Evolutionary conservation across 2,329 filamentous ascomycete species (phyloP).

Genomic region (Apiospora koreana): DNA sequence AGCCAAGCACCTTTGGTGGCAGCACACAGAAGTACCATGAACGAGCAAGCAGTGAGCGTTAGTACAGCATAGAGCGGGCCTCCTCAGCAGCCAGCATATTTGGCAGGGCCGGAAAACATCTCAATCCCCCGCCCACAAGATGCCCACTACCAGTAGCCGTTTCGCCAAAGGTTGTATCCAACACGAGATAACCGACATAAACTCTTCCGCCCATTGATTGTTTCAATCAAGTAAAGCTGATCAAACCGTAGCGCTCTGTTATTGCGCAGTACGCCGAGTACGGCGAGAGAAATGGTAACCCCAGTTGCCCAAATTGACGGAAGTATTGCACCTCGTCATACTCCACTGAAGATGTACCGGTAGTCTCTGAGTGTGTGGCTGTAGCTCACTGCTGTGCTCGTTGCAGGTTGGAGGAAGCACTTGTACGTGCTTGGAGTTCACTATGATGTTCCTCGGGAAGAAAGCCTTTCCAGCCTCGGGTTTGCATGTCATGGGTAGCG

Average conservation of each 20-base stretch:
- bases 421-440: background rate
- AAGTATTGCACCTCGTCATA: background rate
- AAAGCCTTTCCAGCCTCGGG: slow-evolving; percentile 20
- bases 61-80: slow-evolving; percentile 5
- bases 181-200: background rate
- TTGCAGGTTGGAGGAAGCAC: slow-evolving; percentile 23
- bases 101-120: background rate
- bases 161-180: background rate
- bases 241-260: background rate
- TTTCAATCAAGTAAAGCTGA: background rate
- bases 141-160: background rate
- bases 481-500: slow-evolving; percentile 23
- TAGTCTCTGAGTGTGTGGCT: slow-evolving; percentile 24
- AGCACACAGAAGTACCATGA: slow-evolving; percentile 41
- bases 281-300: background rate
- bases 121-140: slow-evolving; percentile 11
- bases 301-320: background rate
- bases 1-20: slow-evolving; percentile 24
- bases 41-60: slow-evolving; percentile 59
- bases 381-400: slow-evolving; percentile 57
- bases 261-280: background rate
- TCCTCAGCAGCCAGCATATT: background rate
- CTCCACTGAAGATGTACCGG: slow-evolving; percentile 10
- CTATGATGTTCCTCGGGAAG: background rate
- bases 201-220: background rate